phyloP scores from a whole-genome alignment of 306 rosid species.

The Cucumis hystrix region DNA sequence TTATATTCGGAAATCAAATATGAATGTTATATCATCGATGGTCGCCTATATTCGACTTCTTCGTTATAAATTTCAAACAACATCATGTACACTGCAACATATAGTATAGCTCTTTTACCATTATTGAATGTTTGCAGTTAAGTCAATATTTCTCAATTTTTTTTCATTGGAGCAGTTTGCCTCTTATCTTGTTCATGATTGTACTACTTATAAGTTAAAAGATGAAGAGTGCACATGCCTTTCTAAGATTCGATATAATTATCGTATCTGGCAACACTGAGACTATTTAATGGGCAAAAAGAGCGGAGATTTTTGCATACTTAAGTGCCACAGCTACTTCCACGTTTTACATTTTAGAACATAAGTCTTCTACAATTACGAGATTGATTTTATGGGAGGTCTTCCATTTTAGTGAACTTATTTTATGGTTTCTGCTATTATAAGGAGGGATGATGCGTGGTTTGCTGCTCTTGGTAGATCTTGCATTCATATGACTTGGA shows the following conservation, averaged over 20 bases:
- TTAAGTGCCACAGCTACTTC: background rate
- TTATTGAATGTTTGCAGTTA: background rate
- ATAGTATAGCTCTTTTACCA: background rate
- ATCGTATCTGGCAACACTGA: background rate
- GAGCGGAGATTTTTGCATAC: background rate
- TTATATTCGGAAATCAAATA: background rate
- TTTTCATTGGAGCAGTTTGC: background rate
- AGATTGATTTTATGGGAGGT: background rate
- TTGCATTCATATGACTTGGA: slow-evolving; percentile 92
- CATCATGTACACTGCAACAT: background rate
- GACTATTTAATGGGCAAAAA: background rate
- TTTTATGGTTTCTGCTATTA: slow-evolving; percentile 7
- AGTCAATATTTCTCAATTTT: background rate
- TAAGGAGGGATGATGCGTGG: slow-evolving; percentile 91
- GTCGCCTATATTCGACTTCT: background rate
- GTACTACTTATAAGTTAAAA: background rate
- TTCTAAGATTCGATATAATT: background rate
- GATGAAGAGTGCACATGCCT: background rate
- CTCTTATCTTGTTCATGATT: background rate
- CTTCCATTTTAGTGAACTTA: background rate
- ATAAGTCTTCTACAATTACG: background rate
- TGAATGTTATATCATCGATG: background rate
- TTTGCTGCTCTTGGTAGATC: slow-evolving; percentile 77
- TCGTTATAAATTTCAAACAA: background rate
- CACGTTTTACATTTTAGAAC: background rate